Base-by-base conservation (phyloP, 1,284 basidiomycete genomes). In the Erythrobasidium hasegawianum region DNA sequence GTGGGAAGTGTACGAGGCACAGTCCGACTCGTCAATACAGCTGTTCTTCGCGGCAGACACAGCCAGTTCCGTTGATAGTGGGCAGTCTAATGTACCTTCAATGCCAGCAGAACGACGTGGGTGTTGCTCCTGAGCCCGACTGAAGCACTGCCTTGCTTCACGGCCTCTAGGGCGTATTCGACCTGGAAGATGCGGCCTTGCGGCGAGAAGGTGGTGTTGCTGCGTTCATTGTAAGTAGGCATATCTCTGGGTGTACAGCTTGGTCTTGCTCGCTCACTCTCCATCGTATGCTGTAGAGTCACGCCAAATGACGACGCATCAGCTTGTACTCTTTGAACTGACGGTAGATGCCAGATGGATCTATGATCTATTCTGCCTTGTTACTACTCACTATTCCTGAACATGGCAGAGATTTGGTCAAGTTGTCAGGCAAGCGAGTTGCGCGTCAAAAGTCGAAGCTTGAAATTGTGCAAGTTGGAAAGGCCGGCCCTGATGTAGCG, bases 141-240 rank as follows among this genome's bases (percentile, higher is more conserved):
- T 33, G 93, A 95, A 22, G 96, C 96, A 69, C 93, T 97, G 70
- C 96, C 96, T 78, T 98, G 96, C 84, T 98, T 99, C 72, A 99
- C 95, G 70, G 96, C 96, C 80, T 99, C 96, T 66, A 97, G 86
- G 2, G 96, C 94, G 84, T 98, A 99, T 80, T 98, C 96, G 75
- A 99, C 96, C 79, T 99, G 93, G 78, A 81, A 80, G 10, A 82
- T 76, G 64, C 90, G 85, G 58, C 90, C 90, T 80, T 92, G 90
- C 1, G 90, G 90, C 1, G 89, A 91, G 82, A 97, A 97, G 72
- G 94, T 90, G 55, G 92, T 95, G 80, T 95, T 96, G 80, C 70
- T 69, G 55, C 7, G 47, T 20, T 22, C 3, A 11, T 16, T 8
- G 26, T 41, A 64, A 24, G 10, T 22, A 53, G 3, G 13, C 5